A percentile compares a stretch with the other conserved stretches of the same genome.
These are phyloP conservation scores for Krasilnikovozyma curviuscula DNA, from an alignment of 768 basidiomycete genomes.

Conservation along the genomic window DNA sequence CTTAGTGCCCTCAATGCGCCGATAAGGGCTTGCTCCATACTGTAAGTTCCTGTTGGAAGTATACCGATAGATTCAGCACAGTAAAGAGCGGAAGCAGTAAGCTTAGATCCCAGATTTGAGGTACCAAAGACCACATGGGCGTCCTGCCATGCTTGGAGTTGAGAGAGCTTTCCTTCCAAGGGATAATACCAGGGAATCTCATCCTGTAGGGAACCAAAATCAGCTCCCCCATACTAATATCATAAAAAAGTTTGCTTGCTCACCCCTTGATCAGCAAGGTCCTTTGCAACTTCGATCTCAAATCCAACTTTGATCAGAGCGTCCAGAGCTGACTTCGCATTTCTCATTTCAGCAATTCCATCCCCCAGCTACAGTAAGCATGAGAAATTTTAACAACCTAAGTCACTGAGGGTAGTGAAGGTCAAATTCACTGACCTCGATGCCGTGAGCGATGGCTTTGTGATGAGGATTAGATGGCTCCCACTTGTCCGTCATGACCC, in stretches of 20 bases:
- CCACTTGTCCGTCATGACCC: slow-evolving; percentile 94
- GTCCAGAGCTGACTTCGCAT: slow-evolving; percentile 29
- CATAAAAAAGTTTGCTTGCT: neutral
- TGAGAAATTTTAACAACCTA: slow-evolving; percentile 36
- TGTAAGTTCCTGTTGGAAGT: slow-evolving; percentile 75
- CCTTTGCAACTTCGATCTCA: slow-evolving; percentile 72
- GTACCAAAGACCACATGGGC: slow-evolving; percentile 48
- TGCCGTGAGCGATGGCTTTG: slow-evolving; percentile 70
- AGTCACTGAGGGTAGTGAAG: slow-evolving; percentile 52
- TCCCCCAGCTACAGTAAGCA: slow-evolving; percentile 27
- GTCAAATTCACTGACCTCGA: slow-evolving; percentile 63
- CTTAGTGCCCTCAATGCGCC: no score
- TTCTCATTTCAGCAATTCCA: slow-evolving; percentile 95
- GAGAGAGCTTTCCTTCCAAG: slow-evolving; percentile 71
- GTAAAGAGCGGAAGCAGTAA: slow-evolving; percentile 62
- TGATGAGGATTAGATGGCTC: slow-evolving; percentile 61
- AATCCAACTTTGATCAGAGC: slow-evolving; percentile 20
- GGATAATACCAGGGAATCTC: slow-evolving; percentile 77
- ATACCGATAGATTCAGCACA: slow-evolving; percentile 54
- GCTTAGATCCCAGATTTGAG: slow-evolving; percentile 61
- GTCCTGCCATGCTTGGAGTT: slow-evolving; percentile 87
- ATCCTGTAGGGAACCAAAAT: slow-evolving; percentile 9
- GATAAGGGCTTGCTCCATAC: no score
- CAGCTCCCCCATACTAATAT: neutral
- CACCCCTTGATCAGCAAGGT: slow-evolving; percentile 58